A percentile compares a stretch with the other conserved stretches of the same genome.
Evolutionary conservation across 176 grass and related monocot genomes (phyloP).

Genomic region (Tuctoria greenei): DNA sequence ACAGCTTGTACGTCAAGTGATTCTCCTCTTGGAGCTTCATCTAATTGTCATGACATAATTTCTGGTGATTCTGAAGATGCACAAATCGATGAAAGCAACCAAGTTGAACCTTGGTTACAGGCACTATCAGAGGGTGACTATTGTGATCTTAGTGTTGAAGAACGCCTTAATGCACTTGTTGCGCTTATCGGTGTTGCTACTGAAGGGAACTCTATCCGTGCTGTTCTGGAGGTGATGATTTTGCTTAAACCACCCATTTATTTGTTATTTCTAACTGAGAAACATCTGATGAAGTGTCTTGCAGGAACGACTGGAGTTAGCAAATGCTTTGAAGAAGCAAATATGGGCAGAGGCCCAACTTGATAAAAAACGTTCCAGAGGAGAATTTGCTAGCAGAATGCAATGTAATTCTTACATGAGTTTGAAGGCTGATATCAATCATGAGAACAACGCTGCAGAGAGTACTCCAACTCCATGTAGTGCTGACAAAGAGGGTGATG

Average conservation of each 20-base stretch:
- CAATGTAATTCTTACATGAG: conserved; percentile 66
- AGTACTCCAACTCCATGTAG: conserved; percentile 45
- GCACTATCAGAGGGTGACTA: conserved; percentile 87
- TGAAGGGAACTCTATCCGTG: conserved; percentile 71
- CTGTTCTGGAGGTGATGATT: conserved; percentile 54
- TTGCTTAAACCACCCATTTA: conserved; percentile 16
- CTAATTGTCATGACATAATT: conserved; percentile 46
- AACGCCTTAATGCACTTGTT: conserved; percentile 81
- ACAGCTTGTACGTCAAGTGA: conserved; percentile 37
- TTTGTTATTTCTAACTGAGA: conserved; percentile 19
- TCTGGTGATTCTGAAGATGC: conserved; percentile 58
- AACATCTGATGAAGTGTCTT: conserved; percentile 35
- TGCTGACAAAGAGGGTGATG: conserved; percentile 54
- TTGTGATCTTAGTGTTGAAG: conserved; percentile 86
- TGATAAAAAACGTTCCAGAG: conserved; percentile 85
- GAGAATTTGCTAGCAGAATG: conserved; percentile 66
- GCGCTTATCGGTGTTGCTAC: conserved; percentile 74
- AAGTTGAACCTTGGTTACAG: conserved; percentile 76
- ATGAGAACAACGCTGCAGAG: conserved; percentile 51
- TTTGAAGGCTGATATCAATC: conserved; percentile 50
- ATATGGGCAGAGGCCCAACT: conserved; percentile 93
- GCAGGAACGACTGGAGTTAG: conserved; percentile 93
- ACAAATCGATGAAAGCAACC: conserved; percentile 80
- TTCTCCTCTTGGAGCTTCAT: conserved; percentile 42
- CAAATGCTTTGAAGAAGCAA: conserved; percentile 96